Evolutionary conservation across 176 grass and related monocot species (phyloP), one percentile per base, ranked within the genome.

Genomic region (Ensete ventricosum): DNA sequence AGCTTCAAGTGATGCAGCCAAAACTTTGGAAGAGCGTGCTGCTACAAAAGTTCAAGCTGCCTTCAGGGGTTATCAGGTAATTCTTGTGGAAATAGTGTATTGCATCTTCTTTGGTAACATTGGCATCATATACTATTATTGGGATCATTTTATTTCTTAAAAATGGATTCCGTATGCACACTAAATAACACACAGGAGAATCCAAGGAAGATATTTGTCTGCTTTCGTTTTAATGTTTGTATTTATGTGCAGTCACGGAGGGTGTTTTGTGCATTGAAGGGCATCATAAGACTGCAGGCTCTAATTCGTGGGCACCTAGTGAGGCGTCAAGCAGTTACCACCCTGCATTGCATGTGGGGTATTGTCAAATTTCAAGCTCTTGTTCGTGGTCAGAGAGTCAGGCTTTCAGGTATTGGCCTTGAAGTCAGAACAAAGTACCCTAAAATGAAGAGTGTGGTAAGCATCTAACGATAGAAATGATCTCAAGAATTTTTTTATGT

Each of bases 51-150:
- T 84, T 8, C 95, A 98, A 78, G 90, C 95, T 78, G 90, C 88
- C 54, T 91, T 94, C 64, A 73, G 90, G 20, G 90, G 90, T 29
- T 91, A 87, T 82, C 89, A 94, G 90, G 95, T 94, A 98, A 78
- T 73, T 16, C 58, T 52, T 43, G 34, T 43, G 34, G 34, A 43
- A 43, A 43, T 43, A 43, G 4, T 43, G 34, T 43, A 0, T 43
- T 43, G 34, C 34, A 6, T 43, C 34, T 43, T 43, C 34, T 43
- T 43, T 43, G 34, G 34, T 43, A 43, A 43, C 34, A 43, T 43
- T 43, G 34, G 34, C 34, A 43, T 43, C 34, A 43, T 6, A 43
- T 43, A 43, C 34, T 43, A 43, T 43, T 43, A 43, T 43, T 43
- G 34, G 34, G 34, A 43, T 4, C 34, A 43, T 43, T 43, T 43